Evolutionary conservation across 305 asterid genomes (phyloP).

Genomic region (Plantago coronopus): DNA sequence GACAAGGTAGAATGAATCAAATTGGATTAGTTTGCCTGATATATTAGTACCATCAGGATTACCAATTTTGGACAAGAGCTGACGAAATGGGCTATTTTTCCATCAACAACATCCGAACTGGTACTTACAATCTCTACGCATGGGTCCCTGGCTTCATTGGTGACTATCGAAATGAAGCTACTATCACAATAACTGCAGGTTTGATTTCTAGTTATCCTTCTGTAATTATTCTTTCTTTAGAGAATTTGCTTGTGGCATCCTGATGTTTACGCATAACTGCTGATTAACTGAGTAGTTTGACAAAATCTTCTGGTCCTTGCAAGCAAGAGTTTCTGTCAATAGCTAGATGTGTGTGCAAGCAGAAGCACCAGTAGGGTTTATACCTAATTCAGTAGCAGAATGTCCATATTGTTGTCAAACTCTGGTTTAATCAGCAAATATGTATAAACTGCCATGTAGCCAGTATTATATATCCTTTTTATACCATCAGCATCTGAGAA

Average conservation of each 20-base stretch:
- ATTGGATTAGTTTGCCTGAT: not conserved
- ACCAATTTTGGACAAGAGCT: constrained; percentile 81
- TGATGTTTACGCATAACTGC: no score
- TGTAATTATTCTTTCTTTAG: not conserved
- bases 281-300: not conserved
- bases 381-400: no score
- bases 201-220: not conserved
- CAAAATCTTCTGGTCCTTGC: not conserved
- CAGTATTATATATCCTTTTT: no score
- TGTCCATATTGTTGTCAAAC: no score
- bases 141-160: constrained; percentile 91
- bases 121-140: constrained; percentile 76
- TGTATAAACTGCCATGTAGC: no score
- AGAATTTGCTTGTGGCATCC: not conserved
- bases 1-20: not conserved
- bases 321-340: no score
- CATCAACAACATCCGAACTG: constrained; percentile 47
- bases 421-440: no score
- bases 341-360: no score
- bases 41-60: constrained; percentile 40
- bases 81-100: constrained; percentile 66
- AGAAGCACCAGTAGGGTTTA: no score
- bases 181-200: constrained; percentile 72
- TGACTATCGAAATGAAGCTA: constrained; percentile 52
- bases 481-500: not conserved